Evolutionary conservation across 2,329 filamentous ascomycete genomes (phyloP).

Genomic region (Microdochium bolleyi): DNA sequence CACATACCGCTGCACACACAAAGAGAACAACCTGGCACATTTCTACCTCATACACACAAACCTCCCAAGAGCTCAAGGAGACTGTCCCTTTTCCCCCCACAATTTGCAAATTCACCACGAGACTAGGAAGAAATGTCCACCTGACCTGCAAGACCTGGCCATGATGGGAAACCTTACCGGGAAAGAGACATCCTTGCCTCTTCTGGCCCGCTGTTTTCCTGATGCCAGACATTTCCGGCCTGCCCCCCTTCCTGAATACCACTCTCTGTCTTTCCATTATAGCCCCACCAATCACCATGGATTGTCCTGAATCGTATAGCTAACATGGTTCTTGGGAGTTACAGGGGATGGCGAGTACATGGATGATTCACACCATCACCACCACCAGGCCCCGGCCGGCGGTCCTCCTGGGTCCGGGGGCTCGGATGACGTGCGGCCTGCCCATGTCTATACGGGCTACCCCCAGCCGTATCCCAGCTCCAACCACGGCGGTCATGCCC

Average conservation of each 20-base stretch:
- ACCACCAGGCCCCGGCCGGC: slow-evolving; percentile 51
- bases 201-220: too few relatives aligned
- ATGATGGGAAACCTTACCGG: too few relatives aligned
- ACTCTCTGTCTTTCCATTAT: not conserved
- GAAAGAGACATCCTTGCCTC: too few relatives aligned
- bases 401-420: slow-evolving; percentile 26
- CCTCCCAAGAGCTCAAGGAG: not conserved
- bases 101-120: slow-evolving; percentile 17
- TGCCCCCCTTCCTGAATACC: not conserved
- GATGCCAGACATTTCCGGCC: not conserved
- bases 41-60: not conserved
- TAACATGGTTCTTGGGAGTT: slow-evolving; percentile 12
- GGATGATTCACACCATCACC: slow-evolving; percentile 59
- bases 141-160: slow-evolving; percentile 1
- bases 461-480: slow-evolving; percentile 22
- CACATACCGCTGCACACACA: not conserved
- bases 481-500: slow-evolving; percentile 24
- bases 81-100: slow-evolving; percentile 12
- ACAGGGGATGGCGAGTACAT: slow-evolving; percentile 55
- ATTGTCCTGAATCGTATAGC: slow-evolving; percentile 11
- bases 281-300: slow-evolving; percentile 7
- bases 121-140: slow-evolving; percentile 12
- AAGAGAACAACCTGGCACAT: not conserved
- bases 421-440: slow-evolving; percentile 48
- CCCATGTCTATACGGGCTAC: slow-evolving; percentile 27